These are phyloP conservation scores for Salix exigua DNA, from an alignment of 345 rosid species.

Conservation along the genomic window DNA sequence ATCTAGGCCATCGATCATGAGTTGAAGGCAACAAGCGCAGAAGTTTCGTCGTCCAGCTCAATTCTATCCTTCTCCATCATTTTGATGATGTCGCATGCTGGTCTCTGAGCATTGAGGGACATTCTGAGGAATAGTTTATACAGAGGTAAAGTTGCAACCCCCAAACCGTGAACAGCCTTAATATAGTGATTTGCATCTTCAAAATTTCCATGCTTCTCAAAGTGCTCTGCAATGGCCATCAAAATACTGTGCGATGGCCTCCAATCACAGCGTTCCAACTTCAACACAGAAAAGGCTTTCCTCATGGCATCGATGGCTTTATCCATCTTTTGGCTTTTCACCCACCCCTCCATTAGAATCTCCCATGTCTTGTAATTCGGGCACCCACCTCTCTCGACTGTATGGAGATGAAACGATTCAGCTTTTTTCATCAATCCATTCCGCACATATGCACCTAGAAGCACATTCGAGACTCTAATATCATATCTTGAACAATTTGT, in stretches of 20 bases:
- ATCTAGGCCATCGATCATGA: not conserved
- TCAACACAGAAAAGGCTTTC: constrained; percentile 38
- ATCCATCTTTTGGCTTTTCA: constrained; percentile 42
- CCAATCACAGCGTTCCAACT: constrained; percentile 40
- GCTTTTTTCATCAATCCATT: constrained; percentile 41
- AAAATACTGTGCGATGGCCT: constrained; percentile 42
- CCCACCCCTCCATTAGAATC: constrained; percentile 62
- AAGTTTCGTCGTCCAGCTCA: constrained; percentile 36
- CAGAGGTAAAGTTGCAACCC: constrained; percentile 45
- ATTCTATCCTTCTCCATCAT: constrained; percentile 56
- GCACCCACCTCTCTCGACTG: constrained; percentile 48
- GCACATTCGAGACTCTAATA: constrained; percentile 54
- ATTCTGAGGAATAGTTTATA: constrained; percentile 49
- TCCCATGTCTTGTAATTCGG: constrained; percentile 85
- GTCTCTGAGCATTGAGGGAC: constrained; percentile 32
- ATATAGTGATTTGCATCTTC: constrained; percentile 45
- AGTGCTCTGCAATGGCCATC: constrained; percentile 43
- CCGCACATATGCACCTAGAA: constrained; percentile 50
- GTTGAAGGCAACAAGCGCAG: constrained; percentile 15
- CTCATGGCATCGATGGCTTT: constrained; percentile 55
- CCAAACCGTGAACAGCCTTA: constrained; percentile 37
- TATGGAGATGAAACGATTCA: constrained; percentile 38
- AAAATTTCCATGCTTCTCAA: constrained; percentile 42
- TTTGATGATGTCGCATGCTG: constrained; percentile 38
- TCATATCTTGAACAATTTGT: constrained; percentile 39